Conservation (phyloP, 345 rosid species). For the Citropsis articulata region DNA sequence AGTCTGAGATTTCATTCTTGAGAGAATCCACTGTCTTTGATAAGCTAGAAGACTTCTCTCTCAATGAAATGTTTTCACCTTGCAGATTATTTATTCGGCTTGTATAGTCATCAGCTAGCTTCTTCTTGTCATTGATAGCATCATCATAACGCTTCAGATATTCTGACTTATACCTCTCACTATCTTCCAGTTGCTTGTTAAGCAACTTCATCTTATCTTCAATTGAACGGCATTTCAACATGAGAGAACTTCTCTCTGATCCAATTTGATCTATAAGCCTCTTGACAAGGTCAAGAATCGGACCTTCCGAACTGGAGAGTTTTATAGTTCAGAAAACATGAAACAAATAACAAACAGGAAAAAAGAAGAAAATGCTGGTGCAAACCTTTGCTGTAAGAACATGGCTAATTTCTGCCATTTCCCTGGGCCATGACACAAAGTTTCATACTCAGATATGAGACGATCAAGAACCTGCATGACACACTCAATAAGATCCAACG, state of each 20-base stretch:
- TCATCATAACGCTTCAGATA: slow-evolving; percentile 91
- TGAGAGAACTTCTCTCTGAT: slow-evolving; percentile 77
- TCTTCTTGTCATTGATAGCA: slow-evolving; percentile 90
- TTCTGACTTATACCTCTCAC: slow-evolving; percentile 75
- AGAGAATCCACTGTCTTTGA: slow-evolving; percentile 68
- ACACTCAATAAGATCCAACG: slow-evolving; percentile 2
- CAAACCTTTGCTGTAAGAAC: slow-evolving; percentile 86
- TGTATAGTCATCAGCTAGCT: slow-evolving; percentile 75
- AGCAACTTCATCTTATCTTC: slow-evolving; percentile 81
- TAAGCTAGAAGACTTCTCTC: slow-evolving; percentile 78
- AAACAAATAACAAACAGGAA: neutral
- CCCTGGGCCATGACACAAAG: slow-evolving; percentile 76
- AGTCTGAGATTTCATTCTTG: slow-evolving; percentile 65
- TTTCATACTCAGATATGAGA: slow-evolving; percentile 73
- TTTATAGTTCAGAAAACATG: slow-evolving; percentile 3
- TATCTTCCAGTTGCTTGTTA: slow-evolving; percentile 82
- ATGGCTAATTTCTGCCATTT: slow-evolving; percentile 90
- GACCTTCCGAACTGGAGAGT: slow-evolving; percentile 79
- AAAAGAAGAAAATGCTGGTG: neutral
- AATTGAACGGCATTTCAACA: slow-evolving; percentile 72
- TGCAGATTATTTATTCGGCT: slow-evolving; percentile 72
- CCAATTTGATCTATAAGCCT: slow-evolving; percentile 77
- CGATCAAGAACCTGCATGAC: slow-evolving; percentile 72
- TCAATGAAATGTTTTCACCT: slow-evolving; percentile 70
- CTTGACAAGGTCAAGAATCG: slow-evolving; percentile 72